phyloP scores from a whole-genome alignment of 1,284 basidiomycete species.

The Quambalaria eucalypti region DNA sequence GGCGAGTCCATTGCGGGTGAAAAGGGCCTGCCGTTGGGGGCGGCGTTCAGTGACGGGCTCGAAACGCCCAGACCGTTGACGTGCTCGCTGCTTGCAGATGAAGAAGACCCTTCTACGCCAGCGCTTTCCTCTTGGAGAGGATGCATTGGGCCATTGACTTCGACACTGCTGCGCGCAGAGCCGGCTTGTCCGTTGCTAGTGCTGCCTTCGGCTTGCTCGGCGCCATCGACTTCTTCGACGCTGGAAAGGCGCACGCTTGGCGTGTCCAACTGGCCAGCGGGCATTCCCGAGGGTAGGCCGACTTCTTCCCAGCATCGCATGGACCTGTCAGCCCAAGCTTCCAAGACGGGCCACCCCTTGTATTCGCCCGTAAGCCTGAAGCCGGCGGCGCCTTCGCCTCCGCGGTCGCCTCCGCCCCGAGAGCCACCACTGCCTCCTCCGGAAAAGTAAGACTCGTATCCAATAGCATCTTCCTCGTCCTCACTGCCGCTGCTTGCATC shows the following conservation, averaged over 20 bases:
- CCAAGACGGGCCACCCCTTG: conserved; percentile 42
- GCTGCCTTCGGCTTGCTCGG: conserved; percentile 15
- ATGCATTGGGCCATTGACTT: conserved; percentile 17
- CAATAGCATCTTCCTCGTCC: conserved; percentile 40
- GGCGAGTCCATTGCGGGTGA: neutral
- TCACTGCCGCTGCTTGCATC: conserved; percentile 17
- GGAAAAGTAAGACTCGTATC: conserved; percentile 42
- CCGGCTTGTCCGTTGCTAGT: neutral
- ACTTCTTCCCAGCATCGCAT: conserved; percentile 35
- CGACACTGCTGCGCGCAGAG: conserved; percentile 11
- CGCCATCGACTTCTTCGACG: conserved; percentile 20
- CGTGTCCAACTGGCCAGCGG: conserved; percentile 16
- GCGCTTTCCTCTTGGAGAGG: neutral
- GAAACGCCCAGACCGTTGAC: neutral
- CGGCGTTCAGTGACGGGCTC: neutral
- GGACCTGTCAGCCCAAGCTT: conserved; percentile 43
- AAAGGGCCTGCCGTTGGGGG: neutral
- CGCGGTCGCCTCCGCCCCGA: conserved; percentile 35
- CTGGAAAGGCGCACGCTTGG: conserved; percentile 12
- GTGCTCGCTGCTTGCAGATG: too few species aligned
- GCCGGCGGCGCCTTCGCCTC: conserved; percentile 31
- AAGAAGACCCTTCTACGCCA: neutral
- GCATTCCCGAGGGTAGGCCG: conserved; percentile 24
- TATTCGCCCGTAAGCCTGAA: conserved; percentile 39
- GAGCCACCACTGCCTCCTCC: conserved; percentile 23